A percentile compares a stretch with the other conserved stretches of the same genome.
phyloP scores from a whole-genome alignment of 164 flowering plant species.

The Saururus chinensis region DNA sequence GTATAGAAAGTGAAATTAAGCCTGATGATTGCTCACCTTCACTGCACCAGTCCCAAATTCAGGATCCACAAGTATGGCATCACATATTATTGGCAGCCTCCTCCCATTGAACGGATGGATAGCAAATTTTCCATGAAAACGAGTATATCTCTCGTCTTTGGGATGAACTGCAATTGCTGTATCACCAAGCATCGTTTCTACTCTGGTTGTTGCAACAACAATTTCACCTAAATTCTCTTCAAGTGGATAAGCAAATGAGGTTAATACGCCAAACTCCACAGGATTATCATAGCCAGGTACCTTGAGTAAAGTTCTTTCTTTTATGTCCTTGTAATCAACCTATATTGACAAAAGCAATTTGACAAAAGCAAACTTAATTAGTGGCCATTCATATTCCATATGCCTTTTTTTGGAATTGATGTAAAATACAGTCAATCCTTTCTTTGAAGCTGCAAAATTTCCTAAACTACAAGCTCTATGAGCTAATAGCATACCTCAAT shows the following conservation, averaged over 20 bases:
- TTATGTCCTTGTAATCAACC: slow-evolving; percentile 83
- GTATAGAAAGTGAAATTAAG: no score
- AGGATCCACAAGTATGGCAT: slow-evolving; percentile 75
- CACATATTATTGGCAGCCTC: slow-evolving; percentile 77
- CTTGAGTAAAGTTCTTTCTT: slow-evolving; percentile 55
- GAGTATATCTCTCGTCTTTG: slow-evolving; percentile 60
- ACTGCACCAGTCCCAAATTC: slow-evolving; percentile 96
- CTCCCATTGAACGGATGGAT: slow-evolving; percentile 92
- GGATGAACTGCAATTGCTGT: slow-evolving; percentile 96
- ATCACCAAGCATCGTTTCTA: slow-evolving; percentile 98
- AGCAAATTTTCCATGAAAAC: slow-evolving; percentile 79
- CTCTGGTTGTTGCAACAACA: slow-evolving; percentile 94
- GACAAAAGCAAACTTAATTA: not conserved
- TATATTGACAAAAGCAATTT: slow-evolving; percentile 18
- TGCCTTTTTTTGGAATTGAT: not conserved
- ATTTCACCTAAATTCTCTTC: slow-evolving; percentile 72
- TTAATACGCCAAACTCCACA: slow-evolving; percentile 88
- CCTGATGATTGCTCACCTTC: slow-evolving; percentile 37
- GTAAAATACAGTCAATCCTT: no score
- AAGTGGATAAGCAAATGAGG: slow-evolving; percentile 94
- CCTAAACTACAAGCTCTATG: not conserved
- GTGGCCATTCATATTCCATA: no score
- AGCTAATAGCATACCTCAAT: slow-evolving; percentile 52
- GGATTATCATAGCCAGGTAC: slow-evolving; percentile 79
- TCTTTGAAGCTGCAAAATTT: not conserved